Percentiles rank a stretch among this genome's conserved stretches.
Conservation (phyloP, 2,329 filamentous ascomycete species). For the Sporothrix curviconia region DNA sequence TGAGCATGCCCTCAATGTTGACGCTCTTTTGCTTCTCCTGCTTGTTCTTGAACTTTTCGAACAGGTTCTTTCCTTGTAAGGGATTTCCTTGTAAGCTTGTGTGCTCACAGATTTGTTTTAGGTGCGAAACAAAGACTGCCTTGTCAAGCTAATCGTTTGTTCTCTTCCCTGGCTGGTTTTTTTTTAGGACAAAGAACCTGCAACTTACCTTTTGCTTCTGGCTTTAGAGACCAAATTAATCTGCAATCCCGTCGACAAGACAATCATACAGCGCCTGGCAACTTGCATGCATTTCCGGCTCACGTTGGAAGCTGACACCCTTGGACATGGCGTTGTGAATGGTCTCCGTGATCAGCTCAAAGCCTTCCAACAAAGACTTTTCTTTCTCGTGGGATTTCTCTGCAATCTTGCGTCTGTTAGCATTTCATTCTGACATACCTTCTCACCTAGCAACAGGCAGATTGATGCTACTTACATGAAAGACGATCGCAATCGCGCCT, state of each 20-base stretch:
- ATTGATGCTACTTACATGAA: slow-evolving; percentile 3
- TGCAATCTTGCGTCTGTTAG: not conserved
- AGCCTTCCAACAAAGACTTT: slow-evolving; percentile 7
- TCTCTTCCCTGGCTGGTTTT: no score
- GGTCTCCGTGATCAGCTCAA: slow-evolving; percentile 12
- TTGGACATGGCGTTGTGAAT: slow-evolving; percentile 12
- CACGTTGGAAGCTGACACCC: not conserved
- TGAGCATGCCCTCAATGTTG: slow-evolving; percentile 8
- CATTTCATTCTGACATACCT: not conserved
- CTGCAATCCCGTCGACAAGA: slow-evolving; percentile 4
- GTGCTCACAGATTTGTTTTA: not conserved
- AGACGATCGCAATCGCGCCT: slow-evolving; percentile 11
- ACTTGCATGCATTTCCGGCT: slow-evolving; percentile 11
- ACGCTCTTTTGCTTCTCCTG: slow-evolving; percentile 6
- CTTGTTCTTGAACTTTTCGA: slow-evolving; percentile 7
- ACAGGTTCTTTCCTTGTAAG: slow-evolving; percentile 2
- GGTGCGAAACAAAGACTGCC: no score
- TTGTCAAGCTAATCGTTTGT: no score
- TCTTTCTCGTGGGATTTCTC: slow-evolving; percentile 9
- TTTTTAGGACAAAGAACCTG: not conserved
- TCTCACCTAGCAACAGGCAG: not conserved
- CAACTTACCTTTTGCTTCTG: slow-evolving; percentile 1
- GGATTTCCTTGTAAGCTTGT: no score
- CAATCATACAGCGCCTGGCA: slow-evolving; percentile 11
- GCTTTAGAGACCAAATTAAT: slow-evolving; percentile 8